Evolutionary conservation across 768 basidiomycete species (phyloP), one percentile per base, ranked within the genome.

Genomic region (Lactarius psammicola): DNA sequence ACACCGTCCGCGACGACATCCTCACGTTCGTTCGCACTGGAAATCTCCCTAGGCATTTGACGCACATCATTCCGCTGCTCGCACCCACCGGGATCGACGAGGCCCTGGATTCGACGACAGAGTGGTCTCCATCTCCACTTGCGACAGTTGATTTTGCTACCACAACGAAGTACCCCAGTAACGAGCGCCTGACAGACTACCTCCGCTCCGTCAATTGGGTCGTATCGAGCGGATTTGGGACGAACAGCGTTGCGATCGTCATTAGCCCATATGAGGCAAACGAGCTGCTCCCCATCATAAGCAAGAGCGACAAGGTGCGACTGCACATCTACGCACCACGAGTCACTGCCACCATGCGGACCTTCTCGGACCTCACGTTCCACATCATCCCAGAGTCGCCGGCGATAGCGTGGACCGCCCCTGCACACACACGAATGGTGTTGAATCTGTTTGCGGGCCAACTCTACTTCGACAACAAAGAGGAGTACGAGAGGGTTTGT

Each of bases 201-300:
- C 59, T 66, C 23, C 64, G 64, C 31, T 59, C 64, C 5, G 59
- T 65, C 36, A 60, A 60, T 59, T 65, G 64, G 59, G 46, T 60
- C 17, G 31, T 65, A 6, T 60, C 64, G n/a, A 64, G 49, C 44
- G 53, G 59, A 49, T 40, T 15, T 20, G 57, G 56, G 34, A 38
- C 38, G 40, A 4, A 46, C 18, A 46, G 36, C 38, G 23, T 23
- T 13, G 10, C 56, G 36, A 31, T 65, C 42, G 64, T 54, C 26
- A 60, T 65, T n/a, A 60, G 59, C 23, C 64, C 58, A 3, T 33
- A 51, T 30, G 64, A 65, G 20, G 64, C 53, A 26, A 65, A 65
- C 36, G 38, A 33, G 3, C 54, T 65, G 11, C 64, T 65, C 38
- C 59, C 64, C 18, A 15, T n/a, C 5, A 60, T 65, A 28, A 59